Evolutionary conservation across 805 yeast genomes (phyloP).

Genomic region (Spathaspora boniae): DNA sequence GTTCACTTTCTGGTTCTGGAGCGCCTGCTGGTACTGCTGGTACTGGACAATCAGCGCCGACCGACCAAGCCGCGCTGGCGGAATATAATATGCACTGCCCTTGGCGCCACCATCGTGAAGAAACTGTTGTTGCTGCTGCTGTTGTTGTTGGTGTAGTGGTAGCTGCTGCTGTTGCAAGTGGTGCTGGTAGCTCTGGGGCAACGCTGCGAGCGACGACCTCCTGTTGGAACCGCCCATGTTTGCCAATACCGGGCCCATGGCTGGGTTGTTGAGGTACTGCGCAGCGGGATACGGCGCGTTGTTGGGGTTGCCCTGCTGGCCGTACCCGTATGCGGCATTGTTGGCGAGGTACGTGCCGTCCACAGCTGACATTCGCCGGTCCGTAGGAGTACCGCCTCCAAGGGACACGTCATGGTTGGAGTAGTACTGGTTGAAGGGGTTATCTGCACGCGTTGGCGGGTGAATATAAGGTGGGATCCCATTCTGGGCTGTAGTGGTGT

Average conservation of each 20-base stretch:
- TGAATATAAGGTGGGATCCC: constrained; percentile 26
- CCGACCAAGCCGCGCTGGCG: constrained; percentile 17
- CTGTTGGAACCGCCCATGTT: constrained; percentile 8
- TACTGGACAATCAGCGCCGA: constrained; percentile 33
- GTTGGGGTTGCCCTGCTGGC: constrained; percentile 3
- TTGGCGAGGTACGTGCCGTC: constrained; percentile 13
- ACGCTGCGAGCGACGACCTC: constrained; percentile 23
- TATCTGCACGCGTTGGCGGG: constrained; percentile 44
- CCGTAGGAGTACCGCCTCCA: constrained; percentile 19
- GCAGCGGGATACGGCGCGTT: not conserved
- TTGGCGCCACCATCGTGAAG: constrained; percentile 5
- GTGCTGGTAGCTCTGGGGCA: constrained; percentile 13
- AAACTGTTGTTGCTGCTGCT: constrained; percentile 8
- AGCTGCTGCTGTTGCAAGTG: constrained; percentile 1
- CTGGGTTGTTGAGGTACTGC: constrained; percentile 3
- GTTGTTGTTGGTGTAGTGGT: not conserved
- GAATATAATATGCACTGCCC: constrained; percentile 11
- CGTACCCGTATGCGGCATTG: not conserved
- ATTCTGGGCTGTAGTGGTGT: not conserved
- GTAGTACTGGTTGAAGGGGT: constrained; percentile 43
- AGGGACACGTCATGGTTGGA: constrained; percentile 34
- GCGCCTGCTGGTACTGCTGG: constrained; percentile 29
- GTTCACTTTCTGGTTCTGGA: constrained; percentile 20
- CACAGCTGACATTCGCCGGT: constrained; percentile 38
- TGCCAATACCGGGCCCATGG: too few species aligned